Conservation (phyloP, 2,329 filamentous ascomycete species). For the Dothidotthia symphoricarpi region DNA sequence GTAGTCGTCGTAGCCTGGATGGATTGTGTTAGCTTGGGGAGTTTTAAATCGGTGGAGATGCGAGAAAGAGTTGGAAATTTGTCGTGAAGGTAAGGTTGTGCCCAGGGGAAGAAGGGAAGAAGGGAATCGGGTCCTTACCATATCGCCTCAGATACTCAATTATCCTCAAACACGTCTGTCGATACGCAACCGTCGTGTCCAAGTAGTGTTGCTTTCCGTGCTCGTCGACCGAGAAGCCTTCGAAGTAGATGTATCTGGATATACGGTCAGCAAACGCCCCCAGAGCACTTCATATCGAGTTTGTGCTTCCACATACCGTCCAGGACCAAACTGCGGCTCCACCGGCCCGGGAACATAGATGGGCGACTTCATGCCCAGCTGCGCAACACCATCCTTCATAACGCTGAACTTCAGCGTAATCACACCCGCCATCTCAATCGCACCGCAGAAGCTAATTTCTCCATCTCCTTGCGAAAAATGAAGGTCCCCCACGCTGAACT, state of each 20-base stretch:
- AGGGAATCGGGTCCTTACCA: conserved; percentile 46
- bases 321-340: conserved; percentile 82
- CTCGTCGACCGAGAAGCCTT: conserved; percentile 88
- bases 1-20: conserved; percentile 60
- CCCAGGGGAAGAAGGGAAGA: neutral
- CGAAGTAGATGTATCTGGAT: conserved; percentile 68
- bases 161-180: conserved; percentile 73
- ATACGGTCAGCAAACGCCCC: too few species aligned
- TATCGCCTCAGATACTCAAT: conserved; percentile 79
- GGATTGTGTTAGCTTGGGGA: neutral
- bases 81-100: too few species aligned
- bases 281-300: too few species aligned
- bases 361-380: conserved; percentile 75
- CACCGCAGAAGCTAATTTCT: conserved; percentile 73
- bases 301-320: conserved; percentile 54
- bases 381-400: conserved; percentile 74
- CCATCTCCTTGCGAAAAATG: conserved; percentile 88
- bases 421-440: conserved; percentile 90
- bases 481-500: conserved; percentile 85
- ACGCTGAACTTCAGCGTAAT: conserved; percentile 90
- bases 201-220: conserved; percentile 86
- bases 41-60: too few species aligned
- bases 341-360: conserved; percentile 86
- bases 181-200: conserved; percentile 81
- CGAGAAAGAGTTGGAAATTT: too few species aligned